phyloP scores from a whole-genome alignment of 1,139 yeast species.

The Williopsis jadinii region DNA sequence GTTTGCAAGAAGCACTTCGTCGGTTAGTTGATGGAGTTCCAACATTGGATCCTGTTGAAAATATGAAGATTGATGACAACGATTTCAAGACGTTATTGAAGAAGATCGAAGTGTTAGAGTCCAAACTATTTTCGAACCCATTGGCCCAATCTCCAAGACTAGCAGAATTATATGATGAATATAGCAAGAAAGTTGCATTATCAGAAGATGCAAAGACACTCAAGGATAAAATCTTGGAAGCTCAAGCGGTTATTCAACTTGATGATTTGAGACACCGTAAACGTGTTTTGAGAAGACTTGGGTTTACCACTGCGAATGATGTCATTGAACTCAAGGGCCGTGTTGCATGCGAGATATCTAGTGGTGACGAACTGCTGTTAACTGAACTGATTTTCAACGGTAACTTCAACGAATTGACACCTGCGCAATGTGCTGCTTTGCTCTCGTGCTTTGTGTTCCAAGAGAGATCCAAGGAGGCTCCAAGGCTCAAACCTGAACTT shows the following conservation, averaged over 20 bases:
- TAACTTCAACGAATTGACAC: constrained; percentile 76
- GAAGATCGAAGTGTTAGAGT: constrained; percentile 76
- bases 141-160: constrained; percentile 60
- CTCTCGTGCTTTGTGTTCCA: constrained; percentile 95
- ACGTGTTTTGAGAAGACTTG: constrained; percentile 79
- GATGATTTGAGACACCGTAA: constrained; percentile 92
- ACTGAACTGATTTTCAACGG: constrained; percentile 95
- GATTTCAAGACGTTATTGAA: constrained; percentile 64
- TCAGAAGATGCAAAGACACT: constrained; percentile 54
- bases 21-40: constrained; percentile 91
- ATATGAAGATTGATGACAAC: constrained; percentile 83
- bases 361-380: constrained; percentile 85
- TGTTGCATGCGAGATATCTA: constrained; percentile 92
- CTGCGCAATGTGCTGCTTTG: constrained; percentile 89
- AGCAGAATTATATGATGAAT: constrained; percentile 54
- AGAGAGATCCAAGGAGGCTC: constrained; percentile 86
- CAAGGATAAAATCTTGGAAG: constrained; percentile 64
- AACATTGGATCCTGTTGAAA: constrained; percentile 77
- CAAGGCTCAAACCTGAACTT: constrained; percentile 78
- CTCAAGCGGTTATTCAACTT: constrained; percentile 86
- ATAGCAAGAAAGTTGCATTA: constrained; percentile 55
- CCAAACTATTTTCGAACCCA: constrained; percentile 65
- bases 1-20: constrained; percentile 70
- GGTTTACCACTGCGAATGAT: constrained; percentile 74
- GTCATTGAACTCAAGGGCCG: constrained; percentile 94